Conservation (phyloP, 805 yeast genomes). For the Komagataella kurtzmanii region DNA sequence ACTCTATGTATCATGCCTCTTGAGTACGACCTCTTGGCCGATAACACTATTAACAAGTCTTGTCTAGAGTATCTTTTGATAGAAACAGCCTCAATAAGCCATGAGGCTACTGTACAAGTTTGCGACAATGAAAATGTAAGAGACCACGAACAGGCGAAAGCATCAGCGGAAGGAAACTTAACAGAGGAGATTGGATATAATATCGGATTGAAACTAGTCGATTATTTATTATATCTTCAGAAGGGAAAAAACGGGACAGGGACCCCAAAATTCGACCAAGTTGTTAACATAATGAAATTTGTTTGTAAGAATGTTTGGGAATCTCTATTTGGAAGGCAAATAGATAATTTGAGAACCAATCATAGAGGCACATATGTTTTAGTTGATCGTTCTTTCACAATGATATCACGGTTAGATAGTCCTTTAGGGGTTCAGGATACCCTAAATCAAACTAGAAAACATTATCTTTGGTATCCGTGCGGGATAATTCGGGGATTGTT, state of each 20-base stretch:
- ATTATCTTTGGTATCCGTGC: constrained; percentile 56
- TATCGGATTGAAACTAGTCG: constrained; percentile 19
- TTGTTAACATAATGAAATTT: constrained; percentile 79
- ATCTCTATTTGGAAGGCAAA: constrained; percentile 65
- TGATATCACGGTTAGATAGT: constrained; percentile 37
- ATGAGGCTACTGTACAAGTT: constrained; percentile 1
- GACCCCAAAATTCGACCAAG: constrained; percentile 31
- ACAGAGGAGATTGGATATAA: constrained; percentile 59
- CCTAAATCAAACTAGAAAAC: constrained; percentile 6
- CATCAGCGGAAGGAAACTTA: constrained; percentile 25
- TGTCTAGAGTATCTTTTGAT: constrained; percentile 55
- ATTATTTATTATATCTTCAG: constrained; percentile 14
- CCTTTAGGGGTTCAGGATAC: constrained; percentile 30
- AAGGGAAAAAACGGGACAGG: constrained; percentile 1
- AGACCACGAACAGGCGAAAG: constrained; percentile 1
- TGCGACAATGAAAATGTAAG: constrained; percentile 6
- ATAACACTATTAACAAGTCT: constrained; percentile 33
- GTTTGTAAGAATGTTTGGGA: constrained; percentile 91
- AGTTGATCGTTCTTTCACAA: constrained; percentile 51
- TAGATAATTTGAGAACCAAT: constrained; percentile 86
- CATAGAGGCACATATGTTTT: constrained; percentile 78
- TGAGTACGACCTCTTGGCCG: not conserved
- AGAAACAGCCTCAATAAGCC: constrained; percentile 14
- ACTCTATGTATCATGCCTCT: not conserved
- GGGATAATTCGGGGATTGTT: constrained; percentile 68